Conservation (phyloP, 2,329 filamentous ascomycete species). For the Macroventuria anomochaeta region DNA sequence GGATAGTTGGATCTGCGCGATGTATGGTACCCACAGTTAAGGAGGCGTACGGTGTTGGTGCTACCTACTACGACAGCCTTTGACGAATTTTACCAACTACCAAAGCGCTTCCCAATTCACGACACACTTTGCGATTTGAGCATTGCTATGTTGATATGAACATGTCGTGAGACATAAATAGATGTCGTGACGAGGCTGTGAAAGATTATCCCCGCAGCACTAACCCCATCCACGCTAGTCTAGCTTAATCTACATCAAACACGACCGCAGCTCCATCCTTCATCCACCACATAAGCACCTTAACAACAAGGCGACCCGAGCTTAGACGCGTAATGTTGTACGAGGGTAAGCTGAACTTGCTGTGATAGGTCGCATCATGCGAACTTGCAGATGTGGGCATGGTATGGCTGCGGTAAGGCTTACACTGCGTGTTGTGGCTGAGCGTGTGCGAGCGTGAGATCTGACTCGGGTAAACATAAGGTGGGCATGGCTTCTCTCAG, state of each 20-base stretch:
- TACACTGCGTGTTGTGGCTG: constrained; percentile 14
- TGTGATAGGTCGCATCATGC: not conserved
- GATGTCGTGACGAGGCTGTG: constrained; percentile 7
- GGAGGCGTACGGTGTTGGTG: too few species aligned
- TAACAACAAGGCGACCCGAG: constrained; percentile 1
- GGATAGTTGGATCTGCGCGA: too few species aligned
- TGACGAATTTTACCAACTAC: too few species aligned
- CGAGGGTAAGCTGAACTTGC: not conserved
- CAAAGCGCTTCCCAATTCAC: too few species aligned
- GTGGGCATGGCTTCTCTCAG: not conserved
- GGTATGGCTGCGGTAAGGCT: constrained; percentile 7
- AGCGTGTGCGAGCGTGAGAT: constrained; percentile 9
- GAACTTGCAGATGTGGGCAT: not conserved
- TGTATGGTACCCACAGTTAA: too few species aligned
- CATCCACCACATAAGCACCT: constrained; percentile 8
- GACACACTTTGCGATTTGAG: too few species aligned
- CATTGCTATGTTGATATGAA: too few species aligned
- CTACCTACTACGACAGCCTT: too few species aligned
- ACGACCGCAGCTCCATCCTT: constrained; percentile 1
- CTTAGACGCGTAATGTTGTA: not conserved
- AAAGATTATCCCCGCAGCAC: not conserved
- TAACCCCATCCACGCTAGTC: constrained; percentile 1
- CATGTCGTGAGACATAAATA: constrained; percentile 9
- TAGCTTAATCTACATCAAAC: not conserved
- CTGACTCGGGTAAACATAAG: constrained; percentile 1